Percentiles rank a stretch among this genome's conserved stretches.
These are phyloP conservation scores for Colletotrichum sublineola DNA, from an alignment of 2,329 filamentous ascomycete genomes.

Conservation along the genomic window DNA sequence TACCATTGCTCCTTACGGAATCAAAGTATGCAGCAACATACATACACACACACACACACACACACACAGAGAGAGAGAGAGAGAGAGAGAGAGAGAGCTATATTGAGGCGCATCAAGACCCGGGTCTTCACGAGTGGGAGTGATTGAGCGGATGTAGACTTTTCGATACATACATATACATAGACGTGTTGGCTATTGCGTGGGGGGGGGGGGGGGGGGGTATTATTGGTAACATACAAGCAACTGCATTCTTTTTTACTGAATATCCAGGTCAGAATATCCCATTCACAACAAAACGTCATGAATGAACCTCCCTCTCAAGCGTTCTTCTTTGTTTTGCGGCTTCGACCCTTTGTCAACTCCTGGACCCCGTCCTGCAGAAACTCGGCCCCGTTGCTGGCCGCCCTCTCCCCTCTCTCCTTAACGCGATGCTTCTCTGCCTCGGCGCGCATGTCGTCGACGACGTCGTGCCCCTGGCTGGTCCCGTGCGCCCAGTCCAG, in stretches of 20 bases:
- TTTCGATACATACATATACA: constrained; percentile 15
- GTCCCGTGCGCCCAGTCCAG: constrained; percentile 74
- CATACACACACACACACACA: too few species aligned
- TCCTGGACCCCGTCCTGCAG: constrained; percentile 50
- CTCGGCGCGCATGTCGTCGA: constrained; percentile 68
- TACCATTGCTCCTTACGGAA: too few species aligned
- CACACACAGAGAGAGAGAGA: background rate
- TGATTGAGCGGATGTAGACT: constrained; percentile 3
- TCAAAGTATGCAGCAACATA: too few species aligned
- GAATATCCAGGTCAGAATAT: background rate
- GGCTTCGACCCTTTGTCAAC: constrained; percentile 41
- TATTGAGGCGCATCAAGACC: constrained; percentile 17
- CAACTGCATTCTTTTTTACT: constrained; percentile 6
- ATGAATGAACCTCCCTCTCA: background rate
- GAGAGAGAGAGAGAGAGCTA: background rate
- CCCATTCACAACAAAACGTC: background rate
- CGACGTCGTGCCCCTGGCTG: constrained; percentile 62
- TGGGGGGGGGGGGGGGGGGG: background rate
- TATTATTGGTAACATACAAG: constrained; percentile 30
- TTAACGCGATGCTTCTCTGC: constrained; percentile 68
- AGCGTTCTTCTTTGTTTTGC: constrained; percentile 28
- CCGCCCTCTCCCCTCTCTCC: constrained; percentile 54
- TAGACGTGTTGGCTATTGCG: constrained; percentile 23
- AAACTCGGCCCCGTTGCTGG: constrained; percentile 50
- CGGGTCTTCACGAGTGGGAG: background rate